A percentile compares a stretch with the other conserved stretches of the same genome.
These are phyloP conservation scores for Capniomyces stellatus DNA, from an alignment of 371 early-diverging fungal genomes.

Conservation along the genomic window DNA sequence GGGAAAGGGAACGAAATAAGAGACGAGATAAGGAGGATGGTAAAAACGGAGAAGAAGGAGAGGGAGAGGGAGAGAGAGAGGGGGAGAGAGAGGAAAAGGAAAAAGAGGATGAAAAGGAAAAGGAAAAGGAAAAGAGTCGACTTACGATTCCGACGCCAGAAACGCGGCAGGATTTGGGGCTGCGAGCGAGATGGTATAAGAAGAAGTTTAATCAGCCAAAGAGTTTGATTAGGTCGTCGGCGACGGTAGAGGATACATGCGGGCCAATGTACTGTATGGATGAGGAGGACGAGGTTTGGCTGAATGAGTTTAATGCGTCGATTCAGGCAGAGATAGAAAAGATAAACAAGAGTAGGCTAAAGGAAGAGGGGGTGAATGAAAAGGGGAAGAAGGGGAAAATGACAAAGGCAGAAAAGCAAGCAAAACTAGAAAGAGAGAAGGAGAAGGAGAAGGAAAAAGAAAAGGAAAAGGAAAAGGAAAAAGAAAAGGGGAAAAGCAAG, in stretches of 20 bases:
- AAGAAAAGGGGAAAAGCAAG: neutral
- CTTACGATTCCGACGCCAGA: slow-evolving; percentile 84
- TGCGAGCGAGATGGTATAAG: slow-evolving; percentile 47
- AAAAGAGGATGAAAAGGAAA: neutral
- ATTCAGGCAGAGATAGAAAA: neutral
- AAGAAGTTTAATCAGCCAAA: slow-evolving; percentile 45
- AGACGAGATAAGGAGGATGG: too few relatives aligned
- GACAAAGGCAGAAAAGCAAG: neutral
- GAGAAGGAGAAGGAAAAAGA: neutral
- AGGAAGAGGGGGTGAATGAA: neutral
- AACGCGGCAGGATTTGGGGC: slow-evolving; percentile 47
- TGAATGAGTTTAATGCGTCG: slow-evolving; percentile 32
- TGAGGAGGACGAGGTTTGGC: slow-evolving; percentile 61
- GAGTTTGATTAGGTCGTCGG: slow-evolving; percentile 71
- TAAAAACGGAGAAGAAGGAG: neutral
- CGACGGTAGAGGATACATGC: slow-evolving; percentile 67
- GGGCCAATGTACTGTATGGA: slow-evolving; percentile 75
- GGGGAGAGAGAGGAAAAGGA: neutral
- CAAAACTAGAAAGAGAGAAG: neutral
- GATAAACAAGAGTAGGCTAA: neutral
- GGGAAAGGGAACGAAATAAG: too few relatives aligned
- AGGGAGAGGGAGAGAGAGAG: neutral
- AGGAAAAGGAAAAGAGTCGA: slow-evolving; percentile 14
- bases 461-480: neutral
- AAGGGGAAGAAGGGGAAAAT: too few relatives aligned